phyloP scores from a whole-genome alignment of 2,329 filamentous ascomycete species.

The Emmonsiellopsis sp. region DNA sequence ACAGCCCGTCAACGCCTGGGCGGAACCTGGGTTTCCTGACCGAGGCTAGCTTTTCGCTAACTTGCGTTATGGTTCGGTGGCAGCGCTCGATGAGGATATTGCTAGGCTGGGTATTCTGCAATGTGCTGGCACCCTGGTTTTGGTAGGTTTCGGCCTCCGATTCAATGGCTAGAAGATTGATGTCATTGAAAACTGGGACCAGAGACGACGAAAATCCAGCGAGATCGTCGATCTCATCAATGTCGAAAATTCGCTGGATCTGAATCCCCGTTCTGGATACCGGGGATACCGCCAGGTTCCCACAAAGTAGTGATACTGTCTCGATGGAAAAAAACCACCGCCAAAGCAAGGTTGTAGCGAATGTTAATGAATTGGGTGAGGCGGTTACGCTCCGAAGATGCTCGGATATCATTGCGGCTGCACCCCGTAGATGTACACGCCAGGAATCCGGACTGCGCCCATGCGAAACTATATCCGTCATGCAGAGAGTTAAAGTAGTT shows the following conservation, averaged over 20 bases:
- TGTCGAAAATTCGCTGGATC: conserved; percentile 7
- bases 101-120: not conserved
- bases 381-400: conserved; percentile 7
- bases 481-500: conserved; percentile 12
- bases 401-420: conserved; percentile 11
- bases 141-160: not conserved
- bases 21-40: conserved; percentile 8
- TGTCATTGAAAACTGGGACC: conserved; percentile 10
- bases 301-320: conserved; percentile 10
- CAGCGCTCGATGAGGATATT: conserved; percentile 7
- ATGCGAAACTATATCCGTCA: conserved; percentile 11
- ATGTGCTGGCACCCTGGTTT: not conserved
- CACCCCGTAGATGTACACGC: conserved; percentile 13
- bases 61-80: conserved; percentile 8
- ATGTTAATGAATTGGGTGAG: conserved; percentile 3
- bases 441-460: conserved; percentile 11
- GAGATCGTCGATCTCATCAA: conserved; percentile 12
- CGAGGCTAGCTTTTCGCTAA: conserved; percentile 8
- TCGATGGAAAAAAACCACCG: conserved; percentile 15
- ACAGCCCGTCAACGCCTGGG: conserved; percentile 7
- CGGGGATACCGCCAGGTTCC: conserved; percentile 9
- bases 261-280: conserved; percentile 6
- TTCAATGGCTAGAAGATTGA: conserved; percentile 11
- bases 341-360: conserved; percentile 11
- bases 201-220: conserved; percentile 12